Conservation (phyloP, 352 stramenopile genomes). For the Globisporangium lucens region DNA sequence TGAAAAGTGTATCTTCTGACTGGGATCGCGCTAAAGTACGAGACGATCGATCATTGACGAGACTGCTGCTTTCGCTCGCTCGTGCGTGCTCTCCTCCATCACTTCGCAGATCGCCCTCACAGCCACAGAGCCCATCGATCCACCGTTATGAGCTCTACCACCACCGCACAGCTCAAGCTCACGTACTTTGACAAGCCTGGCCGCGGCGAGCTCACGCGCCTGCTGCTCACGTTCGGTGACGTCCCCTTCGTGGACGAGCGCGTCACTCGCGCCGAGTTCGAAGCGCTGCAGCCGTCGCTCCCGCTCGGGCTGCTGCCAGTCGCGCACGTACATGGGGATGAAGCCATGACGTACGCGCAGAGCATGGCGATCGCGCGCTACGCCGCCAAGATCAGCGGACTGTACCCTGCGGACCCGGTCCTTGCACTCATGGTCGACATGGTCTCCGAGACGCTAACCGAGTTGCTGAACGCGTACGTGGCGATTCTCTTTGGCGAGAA, state of each 20-base stretch:
- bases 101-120: too few species aligned
- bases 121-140: too few species aligned
- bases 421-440: conserved; percentile 53
- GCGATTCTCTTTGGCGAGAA: conserved; percentile 41
- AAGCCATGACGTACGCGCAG: conserved; percentile 38
- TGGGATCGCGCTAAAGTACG: too few species aligned
- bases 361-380: conserved; percentile 60
- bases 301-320: conserved; percentile 52
- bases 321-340: conserved; percentile 36
- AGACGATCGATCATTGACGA: too few species aligned
- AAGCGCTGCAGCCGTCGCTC: conserved; percentile 44
- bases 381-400: conserved; percentile 40
- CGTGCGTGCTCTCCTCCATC: too few species aligned
- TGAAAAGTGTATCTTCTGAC: too few species aligned
- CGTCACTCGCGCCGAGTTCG: conserved; percentile 39
- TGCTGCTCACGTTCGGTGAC: conserved; percentile 49
- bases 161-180: conserved; percentile 44
- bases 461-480: conserved; percentile 28
- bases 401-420: conserved; percentile 58
- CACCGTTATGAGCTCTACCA: background rate
- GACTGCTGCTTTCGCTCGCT: too few species aligned
- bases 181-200: conserved; percentile 65
- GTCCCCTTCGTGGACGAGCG: conserved; percentile 64
- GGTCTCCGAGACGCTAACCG: conserved; percentile 40
- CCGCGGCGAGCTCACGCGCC: conserved; percentile 56